Evolutionary conservation across 1,284 basidiomycete genomes (phyloP).

Genomic region (Ustilago hordei): DNA sequence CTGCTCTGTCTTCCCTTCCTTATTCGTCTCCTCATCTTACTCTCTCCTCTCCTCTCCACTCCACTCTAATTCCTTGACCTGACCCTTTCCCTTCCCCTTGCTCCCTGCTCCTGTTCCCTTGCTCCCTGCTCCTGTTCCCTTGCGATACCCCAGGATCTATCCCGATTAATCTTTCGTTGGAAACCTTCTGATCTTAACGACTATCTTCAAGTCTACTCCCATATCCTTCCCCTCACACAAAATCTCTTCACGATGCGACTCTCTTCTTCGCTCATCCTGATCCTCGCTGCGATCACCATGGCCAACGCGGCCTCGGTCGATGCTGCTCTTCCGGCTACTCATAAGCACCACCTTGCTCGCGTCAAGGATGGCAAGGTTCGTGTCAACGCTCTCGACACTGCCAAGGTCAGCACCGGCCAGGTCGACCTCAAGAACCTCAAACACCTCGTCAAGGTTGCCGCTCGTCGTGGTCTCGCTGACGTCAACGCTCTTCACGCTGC

Average conservation of each 20-base stretch:
- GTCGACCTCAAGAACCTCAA: slow-evolving; percentile 23
- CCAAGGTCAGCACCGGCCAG: slow-evolving; percentile 9
- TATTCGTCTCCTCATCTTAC: slow-evolving; percentile 14
- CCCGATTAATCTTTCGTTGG: background rate
- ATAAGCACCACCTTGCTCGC: slow-evolving; percentile 22
- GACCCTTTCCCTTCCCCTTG: slow-evolving; percentile 3
- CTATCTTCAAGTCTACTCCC: background rate
- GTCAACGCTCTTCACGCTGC: slow-evolving; percentile 5
- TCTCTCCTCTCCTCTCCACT: slow-evolving; percentile 31
- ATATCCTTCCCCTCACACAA: background rate
- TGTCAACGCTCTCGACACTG: slow-evolving; percentile 24
- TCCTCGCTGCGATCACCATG: slow-evolving; percentile 34
- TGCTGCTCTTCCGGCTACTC: slow-evolving; percentile 5
- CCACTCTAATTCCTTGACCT: slow-evolving; percentile 10
- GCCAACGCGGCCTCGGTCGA: slow-evolving; percentile 31
- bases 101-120: slow-evolving; percentile 1
- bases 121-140: slow-evolving; percentile 7
- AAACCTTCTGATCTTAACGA: background rate
- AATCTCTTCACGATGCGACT: slow-evolving; percentile 28
- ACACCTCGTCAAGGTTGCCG: slow-evolving; percentile 16
- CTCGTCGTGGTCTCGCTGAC: slow-evolving; percentile 14
- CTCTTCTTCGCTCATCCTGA: slow-evolving; percentile 31
- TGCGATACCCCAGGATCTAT: background rate
- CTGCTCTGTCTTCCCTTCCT: background rate
- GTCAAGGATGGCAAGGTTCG: slow-evolving; percentile 26